phyloP scores from a whole-genome alignment of 2,329 filamentous ascomycete species.

The Coniochaeta prunicola region DNA sequence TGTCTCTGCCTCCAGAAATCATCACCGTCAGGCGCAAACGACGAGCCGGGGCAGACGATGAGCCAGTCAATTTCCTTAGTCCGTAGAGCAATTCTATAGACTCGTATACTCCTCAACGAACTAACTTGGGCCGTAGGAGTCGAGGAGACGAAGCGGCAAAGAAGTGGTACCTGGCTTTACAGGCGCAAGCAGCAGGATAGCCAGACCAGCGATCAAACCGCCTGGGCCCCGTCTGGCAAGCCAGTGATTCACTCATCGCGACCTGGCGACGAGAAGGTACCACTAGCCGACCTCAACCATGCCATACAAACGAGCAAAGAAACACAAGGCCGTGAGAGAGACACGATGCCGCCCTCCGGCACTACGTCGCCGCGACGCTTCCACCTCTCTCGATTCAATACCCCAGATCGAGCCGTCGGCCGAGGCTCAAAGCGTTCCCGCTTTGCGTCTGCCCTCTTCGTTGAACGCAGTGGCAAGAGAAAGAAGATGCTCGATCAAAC shows the following conservation, averaged over 20 bases:
- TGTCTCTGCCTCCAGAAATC: conserved; percentile 51
- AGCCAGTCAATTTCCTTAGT: conserved; percentile 50
- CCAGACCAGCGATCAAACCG: conserved; percentile 16
- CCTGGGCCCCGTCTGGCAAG: conserved; percentile 12
- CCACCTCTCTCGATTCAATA: conserved; percentile 14
- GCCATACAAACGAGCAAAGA: conserved; percentile 7
- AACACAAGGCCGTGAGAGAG: conserved; percentile 5
- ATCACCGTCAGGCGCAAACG: conserved; percentile 55
- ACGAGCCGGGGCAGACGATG: conserved; percentile 38
- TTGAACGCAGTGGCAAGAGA: conserved; percentile 14
- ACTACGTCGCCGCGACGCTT: conserved; percentile 12
- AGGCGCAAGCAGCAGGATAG: conserved; percentile 36
- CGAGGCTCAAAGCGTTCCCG: conserved; percentile 14
- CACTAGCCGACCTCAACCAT: conserved; percentile 8
- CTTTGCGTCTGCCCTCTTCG: conserved; percentile 13
- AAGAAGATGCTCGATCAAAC: background rate
- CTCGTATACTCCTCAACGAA: background rate
- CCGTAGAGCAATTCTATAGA: conserved; percentile 14
- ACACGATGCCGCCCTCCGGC: background rate
- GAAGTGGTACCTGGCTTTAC: conserved; percentile 48
- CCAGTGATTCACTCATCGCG: conserved; percentile 44
- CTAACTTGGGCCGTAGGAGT: conserved; percentile 30
- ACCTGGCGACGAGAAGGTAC: conserved; percentile 26
- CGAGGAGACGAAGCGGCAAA: conserved; percentile 46
- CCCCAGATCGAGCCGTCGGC: conserved; percentile 6